These are phyloP conservation scores for Marasmius sp. DNA, from an alignment of 1,284 basidiomycete genomes.

Conservation along the genomic window DNA sequence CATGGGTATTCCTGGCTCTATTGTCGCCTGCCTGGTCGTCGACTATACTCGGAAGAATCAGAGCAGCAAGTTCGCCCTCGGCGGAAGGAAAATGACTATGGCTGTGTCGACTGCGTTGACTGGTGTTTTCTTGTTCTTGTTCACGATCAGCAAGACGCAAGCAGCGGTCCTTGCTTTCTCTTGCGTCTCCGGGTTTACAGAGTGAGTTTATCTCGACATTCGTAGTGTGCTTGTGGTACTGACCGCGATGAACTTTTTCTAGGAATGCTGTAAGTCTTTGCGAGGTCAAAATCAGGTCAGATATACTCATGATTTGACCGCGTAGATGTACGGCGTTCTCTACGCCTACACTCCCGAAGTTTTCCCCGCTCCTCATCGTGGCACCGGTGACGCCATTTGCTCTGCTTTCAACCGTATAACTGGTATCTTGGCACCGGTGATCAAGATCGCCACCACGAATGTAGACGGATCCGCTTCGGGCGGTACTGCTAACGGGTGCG, in stretches of 20 bases:
- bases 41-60: constrained; percentile 40
- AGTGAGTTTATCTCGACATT: constrained; percentile 15
- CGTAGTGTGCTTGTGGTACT: background rate
- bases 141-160: constrained; percentile 54
- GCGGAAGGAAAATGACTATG: constrained; percentile 54
- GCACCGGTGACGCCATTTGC: constrained; percentile 63
- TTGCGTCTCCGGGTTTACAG: constrained; percentile 49
- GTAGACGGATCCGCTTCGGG: constrained; percentile 22
- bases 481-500: constrained; percentile 34
- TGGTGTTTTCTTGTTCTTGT: constrained; percentile 59
- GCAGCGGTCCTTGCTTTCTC: constrained; percentile 52
- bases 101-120: constrained; percentile 49
- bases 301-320: background rate
- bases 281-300: background rate
- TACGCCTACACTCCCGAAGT: constrained; percentile 66
- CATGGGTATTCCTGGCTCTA: constrained; percentile 57
- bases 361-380: constrained; percentile 63
- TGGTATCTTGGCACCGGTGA: constrained; percentile 56
- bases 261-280: constrained; percentile 33
- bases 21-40: constrained; percentile 54
- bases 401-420: constrained; percentile 53
- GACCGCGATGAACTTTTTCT: background rate
- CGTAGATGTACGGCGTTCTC: constrained; percentile 59
- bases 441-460: constrained; percentile 46
- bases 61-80: constrained; percentile 30